Evolutionary conservation across 1,284 basidiomycete species (phyloP), one percentile per base, ranked within the genome.

Genomic region (Hemileia vastatrix): DNA sequence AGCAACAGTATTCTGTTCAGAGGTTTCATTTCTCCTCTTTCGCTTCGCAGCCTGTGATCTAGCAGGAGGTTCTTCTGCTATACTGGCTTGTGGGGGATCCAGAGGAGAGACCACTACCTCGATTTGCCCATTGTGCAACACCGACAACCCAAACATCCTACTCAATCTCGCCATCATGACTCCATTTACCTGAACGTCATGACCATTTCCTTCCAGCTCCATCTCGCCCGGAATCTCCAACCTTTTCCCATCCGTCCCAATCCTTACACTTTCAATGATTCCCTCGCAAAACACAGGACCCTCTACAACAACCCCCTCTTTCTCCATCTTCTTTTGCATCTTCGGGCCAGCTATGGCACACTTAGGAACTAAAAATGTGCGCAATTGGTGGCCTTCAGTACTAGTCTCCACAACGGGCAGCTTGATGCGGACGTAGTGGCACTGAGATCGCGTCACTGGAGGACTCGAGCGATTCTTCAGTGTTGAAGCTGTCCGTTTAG

Each of bases 361-460:
- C 52, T 63, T 53, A n/a, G 61, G 61, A 23, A 63, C 54, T 18
- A 63, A 27, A 40, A 63, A 63, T 18, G 61, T 63, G 57, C 57
- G 54, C 31, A 40, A n/a, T n/a, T n/a, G n/a, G n/a, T n/a, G n/a
- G n/a, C n/a, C n/a, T n/a, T n/a, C n/a, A n/a, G n/a, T n/a, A n/a
- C n/a, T n/a, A n/a, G n/a, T n/a, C n/a, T n/a, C n/a, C n/a, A n/a
- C n/a, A 21, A 19, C 40, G 33, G 44, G 43, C 11, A 62, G 55
- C 32, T 63, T 33, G n/a, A 63, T 19, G 49, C 61, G 40, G 15
- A 63, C 54, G 27, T 55, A 63, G 52, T 63, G 61, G 36, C 61
- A 63, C 50, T 63, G 61, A 13, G 61, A 63, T 63, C 61, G 40
- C 40, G 61, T 63, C 4, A 63, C 61, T 11, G 61, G 61, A 23